Evolutionary conservation across 208 protist genomes (phyloP), one percentile per base, ranked within the genome.

Genomic region (Acanthamoeba rhysodes): DNA sequence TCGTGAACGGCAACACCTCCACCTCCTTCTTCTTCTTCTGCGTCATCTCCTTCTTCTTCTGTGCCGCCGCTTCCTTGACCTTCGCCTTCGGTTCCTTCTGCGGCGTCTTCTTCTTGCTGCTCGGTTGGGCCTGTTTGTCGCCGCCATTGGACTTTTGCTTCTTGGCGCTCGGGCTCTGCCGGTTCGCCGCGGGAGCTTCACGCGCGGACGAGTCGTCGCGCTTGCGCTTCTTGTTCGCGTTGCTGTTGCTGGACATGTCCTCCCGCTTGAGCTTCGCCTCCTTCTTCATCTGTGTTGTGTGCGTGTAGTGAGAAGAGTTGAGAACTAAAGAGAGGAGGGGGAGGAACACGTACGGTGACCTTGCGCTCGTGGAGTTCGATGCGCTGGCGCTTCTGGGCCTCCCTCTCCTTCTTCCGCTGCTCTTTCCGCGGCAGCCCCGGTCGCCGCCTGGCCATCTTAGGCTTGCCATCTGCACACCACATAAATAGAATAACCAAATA

Each of bases 331-430:
- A n/a, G 22, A 16, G 34, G n/a, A 87, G 78, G 50, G 20, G 78
- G 50, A 59, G 53, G 80, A 53, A 9, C 27, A 32, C 62, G 80
- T 88, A 88, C 80, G 27, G 34, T 37, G 29, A 55, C 22, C 53
- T 64, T 55, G 20, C 45, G 80, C 18, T 88, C n/a, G 45, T 88
- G 41, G 24, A 64, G 53, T 41, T 53, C 50, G 16, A 66, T 88
- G 50, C 80, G 80, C 7, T 62, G 41, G 10, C 34, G 41, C 80
- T 88, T 88, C 80, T 88, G 12, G 14, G 62, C 80, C 24, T 34
- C 80, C 53, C 29, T 55, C 3, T 53, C 80, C 80, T 88, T 88
- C 45, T 88, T 53, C 9, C 80, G 41, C 53, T 41, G 80, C 80
- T 88, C 80, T 41, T 88, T 88, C 1, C 80, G 80, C 16, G 80